phyloP scores from a whole-genome alignment of 1,284 basidiomycete genomes.

The Trichosporon faecale region DNA sequence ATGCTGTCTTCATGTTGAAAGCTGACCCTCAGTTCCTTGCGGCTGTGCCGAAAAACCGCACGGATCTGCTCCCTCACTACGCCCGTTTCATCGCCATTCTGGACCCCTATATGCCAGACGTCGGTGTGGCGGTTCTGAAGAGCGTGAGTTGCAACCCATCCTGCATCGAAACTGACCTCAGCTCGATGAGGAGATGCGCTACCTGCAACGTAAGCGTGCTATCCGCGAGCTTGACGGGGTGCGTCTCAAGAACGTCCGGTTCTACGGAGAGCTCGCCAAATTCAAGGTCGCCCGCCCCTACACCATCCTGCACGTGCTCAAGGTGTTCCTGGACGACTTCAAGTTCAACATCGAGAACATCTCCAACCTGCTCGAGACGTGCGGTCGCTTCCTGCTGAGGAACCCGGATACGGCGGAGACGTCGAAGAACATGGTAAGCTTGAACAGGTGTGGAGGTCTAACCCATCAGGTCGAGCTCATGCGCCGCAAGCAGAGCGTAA shows the following conservation, averaged over 20 bases:
- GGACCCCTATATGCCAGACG: slow-evolving; percentile 88
- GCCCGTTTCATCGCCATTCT: slow-evolving; percentile 83
- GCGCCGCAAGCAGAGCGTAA: slow-evolving; percentile 86
- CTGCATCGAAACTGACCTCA: slow-evolving; percentile 45
- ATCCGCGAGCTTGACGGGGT: slow-evolving; percentile 82
- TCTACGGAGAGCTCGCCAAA: slow-evolving; percentile 88
- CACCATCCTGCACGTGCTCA: slow-evolving; percentile 90
- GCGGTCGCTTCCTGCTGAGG: slow-evolving; percentile 85
- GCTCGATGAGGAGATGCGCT: slow-evolving; percentile 96
- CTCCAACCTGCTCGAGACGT: slow-evolving; percentile 85
- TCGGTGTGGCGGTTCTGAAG: slow-evolving; percentile 76
- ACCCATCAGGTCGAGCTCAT: slow-evolving; percentile 78
- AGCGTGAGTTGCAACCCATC: slow-evolving; percentile 58
- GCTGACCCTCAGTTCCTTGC: slow-evolving; percentile 65
- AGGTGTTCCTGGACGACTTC: slow-evolving; percentile 95
- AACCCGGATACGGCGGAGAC: slow-evolving; percentile 81
- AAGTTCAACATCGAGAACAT: slow-evolving; percentile 90
- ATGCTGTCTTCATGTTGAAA: background rate
- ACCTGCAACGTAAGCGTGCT: slow-evolving; percentile 90
- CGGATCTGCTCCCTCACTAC: slow-evolving; percentile 90
- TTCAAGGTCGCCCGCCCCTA: slow-evolving; percentile 91
- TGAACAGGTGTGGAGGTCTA: background rate
- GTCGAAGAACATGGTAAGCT: slow-evolving; percentile 56
- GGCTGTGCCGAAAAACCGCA: slow-evolving; percentile 81
- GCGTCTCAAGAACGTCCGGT: slow-evolving; percentile 85